Base-by-base conservation (phyloP, 345 rosid species). In the Acer saccharum region DNA sequence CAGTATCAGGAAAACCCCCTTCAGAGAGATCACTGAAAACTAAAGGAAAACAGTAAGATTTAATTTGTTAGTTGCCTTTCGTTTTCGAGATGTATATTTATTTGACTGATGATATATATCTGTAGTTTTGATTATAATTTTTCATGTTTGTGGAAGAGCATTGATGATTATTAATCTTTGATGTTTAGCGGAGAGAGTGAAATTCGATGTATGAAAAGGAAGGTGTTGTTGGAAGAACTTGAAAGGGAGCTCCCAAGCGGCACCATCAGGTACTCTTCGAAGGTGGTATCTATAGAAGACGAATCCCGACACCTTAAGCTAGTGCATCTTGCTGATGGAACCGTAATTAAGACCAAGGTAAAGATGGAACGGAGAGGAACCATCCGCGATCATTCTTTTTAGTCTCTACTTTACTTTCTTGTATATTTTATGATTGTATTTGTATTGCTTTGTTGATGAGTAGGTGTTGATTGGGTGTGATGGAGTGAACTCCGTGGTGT, bases 401-500 rank as follows among this genome's bases (percentile, higher is more conserved):
- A 10, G 29, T 20, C 32, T 11, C 54, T 9, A 21, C 21, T 41
- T 41, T 41, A 78, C 39, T 1, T 29, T 71, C 13, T 14, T 4
- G 35, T 60, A 71, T 52, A 4, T 71, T 48, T 39, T 11, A 65
- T 21, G 16, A 35, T 29, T 66, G 14, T 25, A 7, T 52, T 8
- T 66, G 14, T 25, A 7, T 52, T 6, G 17, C 9, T 64, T 21
- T 76, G 13, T 58, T 12, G 18, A 79, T 79, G 76, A 25, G 50
- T 68, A 90, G 94, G 87, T 87, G 74, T 81, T 90, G 85, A 79
- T 93, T 58, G 97, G 97, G 72, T 87, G 94, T 66, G 96, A 90
- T 66, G 96, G 96, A 43, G 90, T 89, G 69, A 85, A 90, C 75
- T 91, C 98, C 3, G 84, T 84, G 58, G 90, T 87, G 79, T 87